Conservation (phyloP, 331 rosid species). For the Erythrophleum ivorense region DNA sequence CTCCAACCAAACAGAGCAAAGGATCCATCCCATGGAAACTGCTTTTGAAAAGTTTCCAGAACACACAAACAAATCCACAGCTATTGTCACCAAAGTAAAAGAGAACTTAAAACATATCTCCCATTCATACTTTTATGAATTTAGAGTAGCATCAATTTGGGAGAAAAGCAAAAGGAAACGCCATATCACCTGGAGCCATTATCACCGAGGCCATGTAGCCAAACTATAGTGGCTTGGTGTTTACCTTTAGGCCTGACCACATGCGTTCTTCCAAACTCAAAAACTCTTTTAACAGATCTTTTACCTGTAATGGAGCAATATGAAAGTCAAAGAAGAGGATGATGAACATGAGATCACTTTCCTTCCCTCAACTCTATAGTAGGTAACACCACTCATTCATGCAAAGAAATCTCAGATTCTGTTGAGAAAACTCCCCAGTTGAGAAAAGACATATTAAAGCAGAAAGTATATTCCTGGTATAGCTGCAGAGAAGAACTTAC, state of each 20-base stretch:
- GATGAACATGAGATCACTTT: conserved; percentile 14
- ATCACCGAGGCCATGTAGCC: conserved; percentile 99
- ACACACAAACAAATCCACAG: background rate
- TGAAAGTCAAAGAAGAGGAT: conserved; percentile 1
- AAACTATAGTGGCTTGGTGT: conserved; percentile 98
- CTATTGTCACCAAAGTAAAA: conserved; percentile 6
- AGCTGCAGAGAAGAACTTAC: conserved; percentile 50
- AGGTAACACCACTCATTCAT: background rate
- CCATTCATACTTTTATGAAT: conserved; percentile 1
- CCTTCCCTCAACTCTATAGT: conserved; percentile 7
- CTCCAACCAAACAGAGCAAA: no score
- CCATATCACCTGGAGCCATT: conserved; percentile 88
- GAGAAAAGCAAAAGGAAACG: conserved; percentile 35
- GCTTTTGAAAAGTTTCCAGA: background rate
- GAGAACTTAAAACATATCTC: conserved; percentile 17
- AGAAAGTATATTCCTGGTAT: background rate
- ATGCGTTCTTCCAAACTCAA: conserved; percentile 93
- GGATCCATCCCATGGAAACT: background rate
- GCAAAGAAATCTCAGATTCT: conserved; percentile 16
- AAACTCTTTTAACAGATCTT: conserved; percentile 61
- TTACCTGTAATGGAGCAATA: conserved; percentile 54
- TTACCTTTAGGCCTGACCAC: conserved; percentile 96
- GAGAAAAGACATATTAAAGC: conserved; percentile 35
- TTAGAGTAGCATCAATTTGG: conserved; percentile 10
- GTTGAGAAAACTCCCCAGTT: background rate